These are phyloP conservation scores for Escovopsis sp. DNA, from an alignment of 2,329 filamentous ascomycete species.

Conservation along the genomic window DNA sequence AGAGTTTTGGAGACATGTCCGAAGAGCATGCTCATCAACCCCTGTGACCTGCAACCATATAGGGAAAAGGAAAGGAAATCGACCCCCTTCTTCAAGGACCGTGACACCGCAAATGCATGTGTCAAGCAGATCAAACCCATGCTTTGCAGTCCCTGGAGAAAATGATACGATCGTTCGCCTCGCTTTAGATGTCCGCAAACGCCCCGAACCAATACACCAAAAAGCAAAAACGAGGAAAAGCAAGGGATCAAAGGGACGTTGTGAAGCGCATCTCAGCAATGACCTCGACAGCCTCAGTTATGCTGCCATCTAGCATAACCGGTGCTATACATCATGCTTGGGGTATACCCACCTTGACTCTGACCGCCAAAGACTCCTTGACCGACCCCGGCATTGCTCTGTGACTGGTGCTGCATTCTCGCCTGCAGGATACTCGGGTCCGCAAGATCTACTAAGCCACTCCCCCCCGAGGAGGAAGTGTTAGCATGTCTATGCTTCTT, in stretches of 20 bases:
- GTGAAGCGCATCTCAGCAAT: conserved; percentile 3
- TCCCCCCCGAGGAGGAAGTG: conserved; percentile 99
- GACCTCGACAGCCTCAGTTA: conserved; percentile 2
- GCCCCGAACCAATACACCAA: conserved; percentile 7
- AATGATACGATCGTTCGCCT: conserved; percentile 10
- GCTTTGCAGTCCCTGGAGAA: conserved; percentile 15
- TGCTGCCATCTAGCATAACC: conserved; percentile 54
- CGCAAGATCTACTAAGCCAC: conserved; percentile 99
- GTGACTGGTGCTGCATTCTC: conserved; percentile 80
- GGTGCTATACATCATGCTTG: conserved; percentile 68
- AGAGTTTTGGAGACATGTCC: background rate
- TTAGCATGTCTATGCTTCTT: conserved; percentile 99
- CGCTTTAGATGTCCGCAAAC: conserved; percentile 13
- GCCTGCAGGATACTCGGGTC: conserved; percentile 99
- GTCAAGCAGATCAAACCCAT: conserved; percentile 18
- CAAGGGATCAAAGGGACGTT: conserved; percentile 5
- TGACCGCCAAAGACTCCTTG: conserved; percentile 83
- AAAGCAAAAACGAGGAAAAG: no score
- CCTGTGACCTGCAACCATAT: background rate
- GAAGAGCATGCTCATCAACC: background rate
- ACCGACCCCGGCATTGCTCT: conserved; percentile 69
- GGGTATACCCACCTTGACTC: conserved; percentile 90
- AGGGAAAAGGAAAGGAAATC: conserved; percentile 6
- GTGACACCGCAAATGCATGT: conserved; percentile 14
- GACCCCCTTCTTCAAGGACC: conserved; percentile 13